Base-by-base conservation (phyloP, 257 asterid genomes). In the Cruciata laevipes region DNA sequence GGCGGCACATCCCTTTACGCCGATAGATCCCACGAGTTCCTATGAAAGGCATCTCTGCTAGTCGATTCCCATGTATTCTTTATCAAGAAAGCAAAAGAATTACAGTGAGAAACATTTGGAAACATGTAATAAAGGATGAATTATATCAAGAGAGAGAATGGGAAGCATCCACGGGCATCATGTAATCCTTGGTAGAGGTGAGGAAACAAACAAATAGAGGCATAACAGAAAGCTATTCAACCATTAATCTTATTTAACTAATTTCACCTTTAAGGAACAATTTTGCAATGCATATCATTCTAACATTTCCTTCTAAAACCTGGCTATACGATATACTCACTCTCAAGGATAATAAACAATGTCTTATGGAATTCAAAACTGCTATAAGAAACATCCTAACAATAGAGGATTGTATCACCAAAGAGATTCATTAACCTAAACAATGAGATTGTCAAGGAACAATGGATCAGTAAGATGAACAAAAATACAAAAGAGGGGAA, bases 41-140 rank as follows among this genome's bases (percentile, higher is more conserved):
- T 69, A 90, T 86, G 78, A 94, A 94, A 53, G 99, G 99, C 99
- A 94, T 94, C 89, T 94, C 98, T 1, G 96, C 99, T 69, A 94
- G 74, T 71, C 69, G 86, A 75, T 70, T 77, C 76, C 98, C 99
- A 49, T 94, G 96, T 71, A 91, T 77, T 84, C 99, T 94, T 74
- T 57, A 33, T 47, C 37, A 70, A 47, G 37, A 68, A 31, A 76
- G 62, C 64, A 69, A 37, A 65, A 27, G 32, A 72, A 65, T 31
- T 53, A 10, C 31, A 66, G 63, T 23, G 42, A 67, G 49, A 66
- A 61, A 13, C 25, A 69, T 37, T 62, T 31, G 49, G 61, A 30
- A 62, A 57, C 37, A 42, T 20, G 31, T 74, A 55, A 38, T 31
- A 23, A 60, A 66, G 40, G 77, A 18, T 24, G 64, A 27, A 30